Evolutionary conservation across 768 basidiomycete genomes (phyloP).

Genomic region (Pisolithus sp.): DNA sequence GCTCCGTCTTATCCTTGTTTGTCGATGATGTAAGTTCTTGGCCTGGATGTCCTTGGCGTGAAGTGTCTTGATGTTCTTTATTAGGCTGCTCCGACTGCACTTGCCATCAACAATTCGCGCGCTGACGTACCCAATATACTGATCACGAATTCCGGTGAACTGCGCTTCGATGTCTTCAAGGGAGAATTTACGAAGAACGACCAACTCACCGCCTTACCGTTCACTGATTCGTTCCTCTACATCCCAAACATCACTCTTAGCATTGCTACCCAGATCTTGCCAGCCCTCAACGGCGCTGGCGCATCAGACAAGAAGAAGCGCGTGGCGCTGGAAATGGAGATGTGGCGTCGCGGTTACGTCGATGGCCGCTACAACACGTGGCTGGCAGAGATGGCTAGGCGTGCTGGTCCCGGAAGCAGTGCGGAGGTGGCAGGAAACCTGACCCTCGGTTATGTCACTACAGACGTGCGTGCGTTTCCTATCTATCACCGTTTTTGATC

Average conservation of each 20-base stretch:
- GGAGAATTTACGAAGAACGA: slow-evolving; percentile 79
- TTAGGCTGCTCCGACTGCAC: slow-evolving; percentile 49
- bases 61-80: background rate
- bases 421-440: slow-evolving; percentile 37
- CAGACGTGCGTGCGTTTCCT: slow-evolving; percentile 41
- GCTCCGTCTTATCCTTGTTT: slow-evolving; percentile 55
- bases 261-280: slow-evolving; percentile 48
- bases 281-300: slow-evolving; percentile 44
- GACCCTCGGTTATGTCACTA: slow-evolving; percentile 72
- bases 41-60: background rate
- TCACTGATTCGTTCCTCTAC: slow-evolving; percentile 56
- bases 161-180: slow-evolving; percentile 60
- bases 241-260: slow-evolving; percentile 47
- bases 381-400: slow-evolving; percentile 51
- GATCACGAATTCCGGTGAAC: slow-evolving; percentile 56
- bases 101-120: slow-evolving; percentile 59
- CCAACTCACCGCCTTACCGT: slow-evolving; percentile 70
- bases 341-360: slow-evolving; percentile 42
- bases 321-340: slow-evolving; percentile 12
- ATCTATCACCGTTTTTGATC: background rate
- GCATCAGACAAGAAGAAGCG: slow-evolving; percentile 30
- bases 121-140: slow-evolving; percentile 54
- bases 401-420: slow-evolving; percentile 31
- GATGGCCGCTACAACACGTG: slow-evolving; percentile 46
- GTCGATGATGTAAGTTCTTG: slow-evolving; percentile 35